A percentile compares a stretch with the other conserved stretches of the same genome.
These are phyloP conservation scores for Pythium dissimile DNA, from an alignment of 352 stramenopile genomes.

Conservation along the genomic window DNA sequence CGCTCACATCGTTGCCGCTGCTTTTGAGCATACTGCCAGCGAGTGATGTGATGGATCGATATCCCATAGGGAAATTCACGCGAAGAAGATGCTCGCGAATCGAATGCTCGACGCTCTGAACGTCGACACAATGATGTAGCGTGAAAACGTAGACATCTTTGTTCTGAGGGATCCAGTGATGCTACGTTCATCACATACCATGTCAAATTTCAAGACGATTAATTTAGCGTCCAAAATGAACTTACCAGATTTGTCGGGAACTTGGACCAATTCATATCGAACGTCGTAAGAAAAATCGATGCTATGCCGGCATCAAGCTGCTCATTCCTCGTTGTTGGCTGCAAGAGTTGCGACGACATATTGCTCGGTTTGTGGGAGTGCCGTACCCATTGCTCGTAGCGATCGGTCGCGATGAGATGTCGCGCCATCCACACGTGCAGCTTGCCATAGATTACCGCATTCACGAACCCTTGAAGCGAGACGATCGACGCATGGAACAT, in stretches of 20 bases:
- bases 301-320: slow-evolving; percentile 34
- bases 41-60: slow-evolving; percentile 73
- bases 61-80: slow-evolving; percentile 71
- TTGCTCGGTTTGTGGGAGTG: background rate
- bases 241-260: slow-evolving; percentile 55
- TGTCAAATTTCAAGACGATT: too few relatives aligned
- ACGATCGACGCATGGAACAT: slow-evolving; percentile 79
- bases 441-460: slow-evolving; percentile 72
- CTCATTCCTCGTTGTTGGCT: background rate
- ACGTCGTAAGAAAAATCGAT: slow-evolving; percentile 73
- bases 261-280: slow-evolving; percentile 69
- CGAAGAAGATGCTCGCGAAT: slow-evolving; percentile 65
- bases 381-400: background rate
- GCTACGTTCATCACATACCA: too few relatives aligned
- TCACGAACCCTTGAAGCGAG: slow-evolving; percentile 78
- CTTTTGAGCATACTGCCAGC: slow-evolving; percentile 49
- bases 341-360: background rate
- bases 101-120: slow-evolving; percentile 55
- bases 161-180: slow-evolving; percentile 59
- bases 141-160: slow-evolving; percentile 83
- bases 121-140: slow-evolving; percentile 59
- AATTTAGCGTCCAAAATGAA: background rate
- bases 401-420: background rate
- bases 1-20: slow-evolving; percentile 61
- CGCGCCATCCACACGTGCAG: background rate